Base-by-base conservation (phyloP, 2,329 filamentous ascomycete genomes). In the Trichoderma oligosporum region DNA sequence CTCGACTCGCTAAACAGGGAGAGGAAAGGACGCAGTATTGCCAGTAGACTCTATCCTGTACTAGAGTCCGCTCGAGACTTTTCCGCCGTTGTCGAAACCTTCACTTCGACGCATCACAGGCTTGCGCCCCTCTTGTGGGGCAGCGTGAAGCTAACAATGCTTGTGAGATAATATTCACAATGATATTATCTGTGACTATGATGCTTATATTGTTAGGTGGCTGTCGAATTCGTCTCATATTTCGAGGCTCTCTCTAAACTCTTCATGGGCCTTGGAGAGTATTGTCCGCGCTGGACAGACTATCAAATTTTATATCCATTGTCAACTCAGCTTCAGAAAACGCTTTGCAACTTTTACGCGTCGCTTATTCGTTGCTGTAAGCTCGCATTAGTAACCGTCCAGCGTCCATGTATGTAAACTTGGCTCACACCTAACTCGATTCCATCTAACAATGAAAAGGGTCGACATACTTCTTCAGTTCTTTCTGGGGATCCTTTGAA, bases 121-220 rank as follows among this genome's bases (percentile, higher is more conserved):
- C 70, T 74, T 22, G 70, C 75, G 6, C 72, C 71, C 4, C 62
- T 76, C 2, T 66, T 78, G 18, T 78, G 74, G 76, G 75, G 75
- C 1, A 74, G 70, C 39, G 63, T 77, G 3, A 73, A 73, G 58
- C 59, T 78, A n/a, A 70, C 75, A 12, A 66, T 78, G 42, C 64
- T 70, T 49, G 70, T 72, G 56, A 20, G 16, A n/a, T 41, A 9
- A 31, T 27, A 3, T 5, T 12, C 20, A 0, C 1, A 27, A 29
- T 18, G 2, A 2, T 27, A 7, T 2, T 27, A 7, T 2, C 0
- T 5, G 11, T 18, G 12, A 3, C 6, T 7, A 4, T 3, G 5
- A 25, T 25, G 1, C 31, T 48, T 7, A 36, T 18, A 4, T 5
- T 2, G 1, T 3, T 36, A 74, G 72, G 54, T 68, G 14, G 60